Evolutionary conservation across 805 yeast genomes (phyloP).

Genomic region (Saccharomycopsis fibuligera): DNA sequence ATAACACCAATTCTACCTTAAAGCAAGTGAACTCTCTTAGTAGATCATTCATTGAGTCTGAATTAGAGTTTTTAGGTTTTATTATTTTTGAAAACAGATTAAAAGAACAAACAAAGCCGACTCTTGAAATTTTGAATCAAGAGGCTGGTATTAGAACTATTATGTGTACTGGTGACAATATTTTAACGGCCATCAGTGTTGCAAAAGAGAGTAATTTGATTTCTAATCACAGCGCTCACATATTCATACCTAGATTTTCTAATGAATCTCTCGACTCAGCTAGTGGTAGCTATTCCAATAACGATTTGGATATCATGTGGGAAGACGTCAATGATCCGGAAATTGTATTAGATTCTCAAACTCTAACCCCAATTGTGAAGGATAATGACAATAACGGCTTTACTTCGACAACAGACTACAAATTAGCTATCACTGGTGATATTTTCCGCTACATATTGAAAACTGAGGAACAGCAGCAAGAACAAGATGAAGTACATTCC

Average conservation of each 20-base stretch:
- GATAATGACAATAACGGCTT: constrained; percentile 9
- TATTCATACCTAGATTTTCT: constrained; percentile 50
- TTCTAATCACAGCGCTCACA: constrained; percentile 31
- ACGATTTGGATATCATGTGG: constrained; percentile 50
- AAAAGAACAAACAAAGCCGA: constrained; percentile 59
- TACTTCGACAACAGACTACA: constrained; percentile 35
- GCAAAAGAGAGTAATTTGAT: constrained; percentile 78
- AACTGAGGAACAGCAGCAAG: constrained; percentile 37
- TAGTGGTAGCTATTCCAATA: constrained; percentile 28
- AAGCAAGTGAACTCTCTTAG: constrained; percentile 37
- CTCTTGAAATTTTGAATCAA: constrained; percentile 46
- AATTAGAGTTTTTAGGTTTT: constrained; percentile 75
- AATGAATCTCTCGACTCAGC: constrained; percentile 14
- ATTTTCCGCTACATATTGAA: constrained; percentile 72
- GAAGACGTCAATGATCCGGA: constrained; percentile 58
- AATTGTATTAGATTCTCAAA: constrained; percentile 52
- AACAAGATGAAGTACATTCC: constrained; percentile 19
- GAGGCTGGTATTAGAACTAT: constrained; percentile 73
- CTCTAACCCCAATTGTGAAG: constrained; percentile 43
- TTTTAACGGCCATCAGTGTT: constrained; percentile 90
- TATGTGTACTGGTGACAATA: constrained; percentile 98
- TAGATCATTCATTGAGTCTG: constrained; percentile 64
- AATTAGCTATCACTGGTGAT: constrained; percentile 89
- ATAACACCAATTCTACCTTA: constrained; percentile 24
- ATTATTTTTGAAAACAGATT: constrained; percentile 89